Evolutionary conservation across 1,284 basidiomycete species (phyloP).

Genomic region (Xerocomus nothofagi): DNA sequence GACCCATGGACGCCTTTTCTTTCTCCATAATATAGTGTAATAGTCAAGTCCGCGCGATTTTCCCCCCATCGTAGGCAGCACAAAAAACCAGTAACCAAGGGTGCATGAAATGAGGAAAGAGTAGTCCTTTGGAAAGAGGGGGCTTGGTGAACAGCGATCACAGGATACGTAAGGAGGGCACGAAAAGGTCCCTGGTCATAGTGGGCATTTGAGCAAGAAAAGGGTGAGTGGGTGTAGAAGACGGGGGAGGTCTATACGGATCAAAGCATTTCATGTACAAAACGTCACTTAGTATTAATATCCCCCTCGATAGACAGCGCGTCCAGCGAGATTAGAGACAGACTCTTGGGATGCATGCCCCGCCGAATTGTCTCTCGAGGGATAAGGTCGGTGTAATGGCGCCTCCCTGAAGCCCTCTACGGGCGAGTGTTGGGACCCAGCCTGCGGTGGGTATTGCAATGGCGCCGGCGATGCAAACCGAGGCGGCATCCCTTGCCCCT

Average conservation of each 20-base stretch:
- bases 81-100: conserved; percentile 1
- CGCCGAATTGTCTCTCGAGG: conserved; percentile 17
- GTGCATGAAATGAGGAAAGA: too few relatives aligned
- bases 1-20: too few relatives aligned
- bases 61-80: neutral
- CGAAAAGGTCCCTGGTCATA: conserved; percentile 17
- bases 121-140: conserved; percentile 16
- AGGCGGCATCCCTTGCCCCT: conserved; percentile 12
- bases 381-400: conserved; percentile 49
- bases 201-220: conserved; percentile 13
- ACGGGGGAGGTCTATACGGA: too few relatives aligned
- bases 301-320: conserved; percentile 41
- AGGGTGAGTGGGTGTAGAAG: too few relatives aligned
- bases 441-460: conserved; percentile 32
- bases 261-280: neutral
- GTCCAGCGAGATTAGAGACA: conserved; percentile 26
- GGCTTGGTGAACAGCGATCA: conserved; percentile 9
- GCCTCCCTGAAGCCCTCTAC: conserved; percentile 43
- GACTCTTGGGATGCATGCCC: conserved; percentile 16
- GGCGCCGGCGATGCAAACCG: conserved; percentile 18
- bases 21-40: too few relatives aligned
- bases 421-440: conserved; percentile 25
- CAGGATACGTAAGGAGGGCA: conserved; percentile 1
- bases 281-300: conserved; percentile 19
- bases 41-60: too few relatives aligned